Evolutionary conservation across 1,284 basidiomycete species (phyloP), one percentile per base, ranked within the genome.

Genomic region (Cystobasidiaceae sp.): DNA sequence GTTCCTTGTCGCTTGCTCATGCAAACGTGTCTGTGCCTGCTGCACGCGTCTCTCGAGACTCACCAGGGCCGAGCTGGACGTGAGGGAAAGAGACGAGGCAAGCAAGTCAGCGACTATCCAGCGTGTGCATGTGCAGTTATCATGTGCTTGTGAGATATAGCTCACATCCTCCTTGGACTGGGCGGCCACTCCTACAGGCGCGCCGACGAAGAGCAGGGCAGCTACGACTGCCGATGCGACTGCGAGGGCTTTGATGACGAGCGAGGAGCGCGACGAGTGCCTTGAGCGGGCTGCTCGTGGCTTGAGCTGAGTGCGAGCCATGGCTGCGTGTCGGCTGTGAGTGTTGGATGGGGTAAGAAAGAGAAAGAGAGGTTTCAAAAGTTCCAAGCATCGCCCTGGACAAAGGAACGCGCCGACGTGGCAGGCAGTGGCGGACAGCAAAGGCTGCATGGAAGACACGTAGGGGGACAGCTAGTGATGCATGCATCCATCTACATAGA

Each of bases 91-190:
- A 30, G 30, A 25, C 15, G 56, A 5, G 30, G 48, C 11, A 27
- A 32, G 39, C 25, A 33, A n/a, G 34, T 43, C 27, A 55, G 56
- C 33, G 37, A 50, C 11, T 8, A 61, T 19, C 8, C 39, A 57
- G 54, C 17, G 23, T 4, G n/a, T 21, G n/a, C 5, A 23, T 7
- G 25, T 30, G 19, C 9, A 33, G 9, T 5, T 44, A 25, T 6
- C 37, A 48, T 15, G 15, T 15, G 45, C 8, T 9, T 48, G 32
- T 43, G n/a, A 27, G 25, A 11, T 4, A 21, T 21, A n/a, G 28
- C 62, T 23, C 28, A 66, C 63, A 48, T 66, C 52, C 39, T 66
- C 63, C 55, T 66, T 66, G 8, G 49, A 39, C 45, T 66, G 54
- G 19, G 63, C 63, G 30, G 46, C 44, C 2, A 50, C 45, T 5